Conservation (phyloP, 129 eudicot genomes). For the Solidago caesia region DNA sequence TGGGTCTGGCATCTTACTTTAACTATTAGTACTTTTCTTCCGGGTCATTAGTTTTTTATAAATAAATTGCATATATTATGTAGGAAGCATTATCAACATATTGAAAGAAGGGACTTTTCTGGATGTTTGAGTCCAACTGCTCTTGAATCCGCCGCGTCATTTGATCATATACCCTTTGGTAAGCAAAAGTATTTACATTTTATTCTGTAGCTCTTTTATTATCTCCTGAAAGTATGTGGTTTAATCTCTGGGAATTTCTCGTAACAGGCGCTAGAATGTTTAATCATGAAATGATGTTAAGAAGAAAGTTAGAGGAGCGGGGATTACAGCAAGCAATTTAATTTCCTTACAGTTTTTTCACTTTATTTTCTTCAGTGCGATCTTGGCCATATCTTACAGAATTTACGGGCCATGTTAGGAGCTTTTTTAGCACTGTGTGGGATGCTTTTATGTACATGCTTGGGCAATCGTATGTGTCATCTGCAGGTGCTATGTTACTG, state of each 20-base stretch:
- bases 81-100: slow-evolving; percentile 68
- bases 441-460: slow-evolving; percentile 77
- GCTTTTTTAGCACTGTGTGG: slow-evolving; percentile 78
- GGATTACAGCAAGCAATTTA: slow-evolving; percentile 86
- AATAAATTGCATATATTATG: not conserved
- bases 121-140: slow-evolving; percentile 75
- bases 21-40: not conserved
- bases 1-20: no score
- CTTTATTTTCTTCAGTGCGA: slow-evolving; percentile 55
- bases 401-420: slow-evolving; percentile 76
- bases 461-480: slow-evolving; percentile 82
- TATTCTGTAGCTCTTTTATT: no score
- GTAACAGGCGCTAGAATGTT: slow-evolving; percentile 70
- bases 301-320: slow-evolving; percentile 75
- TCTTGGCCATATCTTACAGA: slow-evolving; percentile 80
- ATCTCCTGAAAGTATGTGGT: not conserved
- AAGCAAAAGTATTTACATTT: not conserved
- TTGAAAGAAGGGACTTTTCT: slow-evolving; percentile 76
- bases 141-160: slow-evolving; percentile 66
- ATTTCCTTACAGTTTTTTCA: slow-evolving; percentile 25
- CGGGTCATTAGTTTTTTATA: no score
- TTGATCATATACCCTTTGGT: slow-evolving; percentile 66
- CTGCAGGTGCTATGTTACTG: slow-evolving; percentile 58
- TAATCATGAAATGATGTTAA: slow-evolving; percentile 62
- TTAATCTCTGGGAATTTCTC: not conserved